Evolutionary conservation across 192 early-diverging fungal species (phyloP).

Genomic region (Diversispora epigaea): DNA sequence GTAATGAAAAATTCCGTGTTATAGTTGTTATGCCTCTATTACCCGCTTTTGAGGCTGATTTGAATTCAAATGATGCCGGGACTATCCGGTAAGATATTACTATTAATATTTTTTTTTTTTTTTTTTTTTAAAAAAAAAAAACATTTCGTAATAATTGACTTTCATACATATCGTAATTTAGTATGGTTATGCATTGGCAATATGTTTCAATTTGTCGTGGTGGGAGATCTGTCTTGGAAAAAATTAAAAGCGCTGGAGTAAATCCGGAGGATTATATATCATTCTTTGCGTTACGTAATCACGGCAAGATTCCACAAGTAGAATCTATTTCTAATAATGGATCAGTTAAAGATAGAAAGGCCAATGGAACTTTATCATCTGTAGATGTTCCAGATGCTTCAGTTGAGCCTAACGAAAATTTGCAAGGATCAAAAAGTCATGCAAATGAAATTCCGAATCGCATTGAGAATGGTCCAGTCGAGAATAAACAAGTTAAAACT

Average conservation of each 20-base stretch:
- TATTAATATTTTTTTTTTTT: neutral
- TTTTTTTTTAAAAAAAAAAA: neutral
- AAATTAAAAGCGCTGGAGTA: constrained; percentile 58
- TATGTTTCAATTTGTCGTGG: constrained; percentile 76
- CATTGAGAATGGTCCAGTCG: neutral
- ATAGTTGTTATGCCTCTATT: constrained; percentile 81
- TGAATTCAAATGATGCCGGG: constrained; percentile 68
- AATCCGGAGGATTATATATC: constrained; percentile 64
- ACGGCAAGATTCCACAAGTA: constrained; percentile 60
- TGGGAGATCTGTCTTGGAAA: constrained; percentile 63
- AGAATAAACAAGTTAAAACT: neutral
- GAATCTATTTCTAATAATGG: constrained; percentile 27
- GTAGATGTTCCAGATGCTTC: too few species aligned
- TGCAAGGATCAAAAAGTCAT: neutral
- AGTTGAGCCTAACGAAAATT: neutral
- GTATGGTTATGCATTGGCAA: constrained; percentile 79
- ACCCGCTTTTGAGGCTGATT: constrained; percentile 83
- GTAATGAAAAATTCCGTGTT: constrained; percentile 68
- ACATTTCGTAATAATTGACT: too few species aligned
- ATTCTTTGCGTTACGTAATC: constrained; percentile 74
- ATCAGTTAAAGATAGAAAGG: constrained; percentile 25
- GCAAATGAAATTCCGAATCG: neutral
- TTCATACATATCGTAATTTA: neutral
- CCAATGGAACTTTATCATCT: neutral
- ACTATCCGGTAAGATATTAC: constrained; percentile 50